Conservation (phyloP, 257 asterid species). For the Solanum appendiculatum region DNA sequence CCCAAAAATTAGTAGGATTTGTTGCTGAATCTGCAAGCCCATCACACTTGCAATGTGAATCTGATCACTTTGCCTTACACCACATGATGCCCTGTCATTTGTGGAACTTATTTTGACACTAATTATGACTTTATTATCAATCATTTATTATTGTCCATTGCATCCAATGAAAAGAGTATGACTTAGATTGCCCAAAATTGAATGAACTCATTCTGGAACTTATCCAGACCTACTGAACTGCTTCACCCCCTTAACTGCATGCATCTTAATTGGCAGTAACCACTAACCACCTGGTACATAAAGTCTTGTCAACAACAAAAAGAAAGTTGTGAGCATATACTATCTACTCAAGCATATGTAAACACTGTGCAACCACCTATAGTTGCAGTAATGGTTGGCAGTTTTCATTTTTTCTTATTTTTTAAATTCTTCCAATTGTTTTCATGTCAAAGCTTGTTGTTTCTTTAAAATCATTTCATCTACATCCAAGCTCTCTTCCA, state of each 20-base stretch:
- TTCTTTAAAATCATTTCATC: background rate
- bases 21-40: background rate
- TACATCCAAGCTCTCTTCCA: background rate
- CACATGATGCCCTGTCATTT: background rate
- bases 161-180: background rate
- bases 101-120: background rate
- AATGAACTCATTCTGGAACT: background rate
- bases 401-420: background rate
- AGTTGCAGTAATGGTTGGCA: background rate
- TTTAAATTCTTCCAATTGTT: background rate
- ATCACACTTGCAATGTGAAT: background rate
- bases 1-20: background rate
- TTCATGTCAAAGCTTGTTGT: background rate
- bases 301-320: background rate
- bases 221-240: background rate
- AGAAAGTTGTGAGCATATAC: background rate
- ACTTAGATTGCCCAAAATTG: background rate
- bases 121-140: background rate
- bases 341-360: background rate
- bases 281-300: background rate
- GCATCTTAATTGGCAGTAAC: background rate
- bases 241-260: background rate
- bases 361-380: background rate
- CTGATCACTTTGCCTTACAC: background rate
- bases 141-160: background rate